These are phyloP conservation scores for Nakazawaea pomicola DNA, from an alignment of 805 yeast genomes.

Conservation along the genomic window DNA sequence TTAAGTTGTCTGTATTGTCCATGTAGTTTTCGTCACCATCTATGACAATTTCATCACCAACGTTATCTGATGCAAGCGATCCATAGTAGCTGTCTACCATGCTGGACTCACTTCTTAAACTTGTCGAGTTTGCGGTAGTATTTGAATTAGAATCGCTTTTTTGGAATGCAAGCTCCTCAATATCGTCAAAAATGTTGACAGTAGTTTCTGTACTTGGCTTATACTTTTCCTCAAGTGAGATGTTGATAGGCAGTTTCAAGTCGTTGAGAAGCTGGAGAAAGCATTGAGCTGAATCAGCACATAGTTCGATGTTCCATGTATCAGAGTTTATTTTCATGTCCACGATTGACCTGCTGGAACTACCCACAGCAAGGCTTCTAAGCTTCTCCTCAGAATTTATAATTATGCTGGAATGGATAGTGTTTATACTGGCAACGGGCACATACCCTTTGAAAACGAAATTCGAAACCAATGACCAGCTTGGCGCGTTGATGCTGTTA, in stretches of 20 bases:
- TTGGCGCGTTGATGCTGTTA: constrained; percentile 16
- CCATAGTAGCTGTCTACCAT: constrained; percentile 14
- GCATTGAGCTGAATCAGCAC: constrained; percentile 84
- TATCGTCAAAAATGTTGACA: constrained; percentile 35
- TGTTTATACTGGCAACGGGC: constrained; percentile 41
- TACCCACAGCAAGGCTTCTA: constrained; percentile 10
- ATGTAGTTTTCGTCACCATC: too few relatives aligned
- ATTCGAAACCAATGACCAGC: constrained; percentile 37
- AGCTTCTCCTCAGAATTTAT: constrained; percentile 13
- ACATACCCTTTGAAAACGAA: constrained; percentile 46
- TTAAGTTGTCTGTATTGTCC: neutral
- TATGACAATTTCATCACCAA: too few relatives aligned
- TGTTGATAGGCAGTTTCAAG: constrained; percentile 61
- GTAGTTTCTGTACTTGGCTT: constrained; percentile 30
- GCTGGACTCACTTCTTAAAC: constrained; percentile 7
- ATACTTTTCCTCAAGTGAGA: constrained; percentile 57
- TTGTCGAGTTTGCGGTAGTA: neutral
- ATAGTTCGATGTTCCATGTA: constrained; percentile 44
- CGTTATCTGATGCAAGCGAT: too few relatives aligned
- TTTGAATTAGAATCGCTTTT: constrained; percentile 14
- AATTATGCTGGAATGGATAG: constrained; percentile 29
- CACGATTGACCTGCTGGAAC: constrained; percentile 25
- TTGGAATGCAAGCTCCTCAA: constrained; percentile 32
- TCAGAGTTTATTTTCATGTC: constrained; percentile 47
- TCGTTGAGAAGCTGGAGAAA: constrained; percentile 64